phyloP scores from a whole-genome alignment of 192 early-diverging fungal species.

The Coemansia sp. region DNA sequence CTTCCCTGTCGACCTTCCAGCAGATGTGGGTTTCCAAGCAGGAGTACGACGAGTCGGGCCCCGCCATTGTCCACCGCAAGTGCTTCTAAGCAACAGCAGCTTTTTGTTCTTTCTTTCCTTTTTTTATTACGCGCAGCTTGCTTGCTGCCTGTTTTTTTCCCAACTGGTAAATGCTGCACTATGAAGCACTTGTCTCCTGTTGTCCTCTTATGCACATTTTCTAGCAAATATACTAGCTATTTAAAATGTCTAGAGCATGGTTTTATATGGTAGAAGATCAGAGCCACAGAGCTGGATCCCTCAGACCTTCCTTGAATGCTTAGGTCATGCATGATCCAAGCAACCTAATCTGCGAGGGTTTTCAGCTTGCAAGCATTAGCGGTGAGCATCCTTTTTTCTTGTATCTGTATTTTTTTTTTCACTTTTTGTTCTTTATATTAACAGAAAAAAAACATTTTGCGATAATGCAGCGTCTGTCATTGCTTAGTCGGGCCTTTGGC shows the following conservation, averaged over 20 bases:
- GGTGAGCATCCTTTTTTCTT: not conserved
- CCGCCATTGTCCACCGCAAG: conserved; percentile 98
- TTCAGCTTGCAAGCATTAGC: not conserved
- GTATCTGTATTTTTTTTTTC: no score
- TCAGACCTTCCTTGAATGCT: not conserved
- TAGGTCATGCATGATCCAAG: not conserved
- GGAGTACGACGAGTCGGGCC: conserved; percentile 98
- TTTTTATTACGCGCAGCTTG: not conserved
- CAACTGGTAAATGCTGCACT: not conserved
- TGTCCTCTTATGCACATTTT: not conserved
- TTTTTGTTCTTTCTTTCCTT: not conserved
- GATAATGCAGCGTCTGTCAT: not conserved
- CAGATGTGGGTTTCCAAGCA: conserved; percentile 99
- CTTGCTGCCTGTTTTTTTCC: conserved; percentile 13
- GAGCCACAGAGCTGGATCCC: no score
- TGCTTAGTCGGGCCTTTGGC: not conserved
- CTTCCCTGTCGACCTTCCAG: conserved; percentile 98
- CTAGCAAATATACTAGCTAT: not conserved
- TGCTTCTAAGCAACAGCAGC: conserved; percentile 73
- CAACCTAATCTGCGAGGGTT: not conserved
- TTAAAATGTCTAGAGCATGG: not conserved
- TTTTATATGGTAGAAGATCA: not conserved
- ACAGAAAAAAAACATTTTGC: conserved; percentile 3
- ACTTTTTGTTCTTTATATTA: not conserved
- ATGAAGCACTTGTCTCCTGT: not conserved